Conservation (phyloP, 2,329 filamentous ascomycete genomes). For the Hymenotorrendiella dingleyae region DNA sequence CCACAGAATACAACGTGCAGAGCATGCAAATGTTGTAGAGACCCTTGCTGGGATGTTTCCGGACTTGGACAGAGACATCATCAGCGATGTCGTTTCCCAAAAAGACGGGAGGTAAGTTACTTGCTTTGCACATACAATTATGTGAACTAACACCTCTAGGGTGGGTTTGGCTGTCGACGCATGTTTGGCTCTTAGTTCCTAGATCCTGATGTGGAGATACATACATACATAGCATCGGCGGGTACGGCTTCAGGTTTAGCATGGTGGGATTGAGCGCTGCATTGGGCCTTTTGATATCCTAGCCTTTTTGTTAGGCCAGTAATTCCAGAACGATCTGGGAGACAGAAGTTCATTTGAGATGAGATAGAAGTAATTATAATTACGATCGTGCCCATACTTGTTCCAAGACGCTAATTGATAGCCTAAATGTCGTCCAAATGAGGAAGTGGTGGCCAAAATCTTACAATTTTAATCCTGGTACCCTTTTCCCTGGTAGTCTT, state of each 20-base stretch:
- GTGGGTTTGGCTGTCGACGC: slow-evolving; percentile 83
- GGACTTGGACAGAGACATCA: slow-evolving; percentile 86
- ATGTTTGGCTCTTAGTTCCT: slow-evolving; percentile 59
- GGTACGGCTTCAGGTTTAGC: slow-evolving; percentile 5
- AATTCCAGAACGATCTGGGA: slow-evolving; percentile 3
- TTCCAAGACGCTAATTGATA: background rate
- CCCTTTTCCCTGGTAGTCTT: too few species aligned
- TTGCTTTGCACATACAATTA: background rate
- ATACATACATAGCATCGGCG: slow-evolving; percentile 6
- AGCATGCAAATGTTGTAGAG: slow-evolving; percentile 88
- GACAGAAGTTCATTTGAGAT: slow-evolving; percentile 4
- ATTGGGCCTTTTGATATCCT: slow-evolving; percentile 13
- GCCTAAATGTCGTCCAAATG: too few species aligned
- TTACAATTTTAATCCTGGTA: too few species aligned
- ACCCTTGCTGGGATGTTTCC: slow-evolving; percentile 96
- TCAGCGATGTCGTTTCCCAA: slow-evolving; percentile 92
- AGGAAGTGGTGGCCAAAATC: too few species aligned
- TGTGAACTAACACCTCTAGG: slow-evolving; percentile 38
- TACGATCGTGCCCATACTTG: slow-evolving; percentile 1
- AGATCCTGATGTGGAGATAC: slow-evolving; percentile 6
- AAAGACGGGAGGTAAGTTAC: slow-evolving; percentile 81
- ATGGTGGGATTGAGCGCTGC: slow-evolving; percentile 12
- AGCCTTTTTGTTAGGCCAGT: background rate
- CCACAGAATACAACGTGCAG: slow-evolving; percentile 70
- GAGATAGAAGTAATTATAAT: slow-evolving; percentile 8